Evolutionary conservation across 768 basidiomycete species (phyloP).

Genomic region (Suillus subluteus): DNA sequence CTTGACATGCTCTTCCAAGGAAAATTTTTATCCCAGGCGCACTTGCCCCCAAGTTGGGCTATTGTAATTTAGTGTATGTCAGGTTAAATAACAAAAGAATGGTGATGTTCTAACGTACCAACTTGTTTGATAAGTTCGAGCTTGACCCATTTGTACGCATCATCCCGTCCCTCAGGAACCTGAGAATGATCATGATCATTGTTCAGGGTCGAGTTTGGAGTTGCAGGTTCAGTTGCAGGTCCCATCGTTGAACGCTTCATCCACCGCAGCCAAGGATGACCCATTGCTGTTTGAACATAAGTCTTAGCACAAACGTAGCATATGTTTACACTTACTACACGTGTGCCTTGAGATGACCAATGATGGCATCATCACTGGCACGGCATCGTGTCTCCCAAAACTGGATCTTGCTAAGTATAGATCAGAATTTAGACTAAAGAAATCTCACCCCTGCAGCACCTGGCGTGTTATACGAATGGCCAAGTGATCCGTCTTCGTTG

Average conservation of each 20-base stretch:
- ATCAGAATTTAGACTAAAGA: background rate
- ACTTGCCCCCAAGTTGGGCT: background rate
- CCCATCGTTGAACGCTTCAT: background rate
- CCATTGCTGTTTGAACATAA: background rate
- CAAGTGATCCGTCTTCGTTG: background rate
- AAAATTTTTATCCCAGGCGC: background rate
- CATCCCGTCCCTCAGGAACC: background rate
- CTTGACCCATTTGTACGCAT: background rate
- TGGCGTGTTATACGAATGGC: conserved; percentile 3
- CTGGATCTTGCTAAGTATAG: background rate
- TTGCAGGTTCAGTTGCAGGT: background rate
- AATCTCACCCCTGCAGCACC: conserved; percentile 7
- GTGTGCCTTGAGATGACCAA: conserved; percentile 14
- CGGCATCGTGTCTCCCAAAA: conserved; percentile 12
- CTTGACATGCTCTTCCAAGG: background rate
- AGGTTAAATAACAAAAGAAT: background rate
- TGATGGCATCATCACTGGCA: conserved; percentile 6
- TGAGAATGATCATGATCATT: background rate
- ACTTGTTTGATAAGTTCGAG: background rate
- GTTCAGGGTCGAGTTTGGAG: background rate
- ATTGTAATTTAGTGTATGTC: background rate
- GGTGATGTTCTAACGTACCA: background rate
- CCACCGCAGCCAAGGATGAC: background rate
- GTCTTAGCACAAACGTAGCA: background rate
- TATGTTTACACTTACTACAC: conserved; percentile 13